phyloP scores from a whole-genome alignment of 306 rosid species.

The Abrus precatorius region DNA sequence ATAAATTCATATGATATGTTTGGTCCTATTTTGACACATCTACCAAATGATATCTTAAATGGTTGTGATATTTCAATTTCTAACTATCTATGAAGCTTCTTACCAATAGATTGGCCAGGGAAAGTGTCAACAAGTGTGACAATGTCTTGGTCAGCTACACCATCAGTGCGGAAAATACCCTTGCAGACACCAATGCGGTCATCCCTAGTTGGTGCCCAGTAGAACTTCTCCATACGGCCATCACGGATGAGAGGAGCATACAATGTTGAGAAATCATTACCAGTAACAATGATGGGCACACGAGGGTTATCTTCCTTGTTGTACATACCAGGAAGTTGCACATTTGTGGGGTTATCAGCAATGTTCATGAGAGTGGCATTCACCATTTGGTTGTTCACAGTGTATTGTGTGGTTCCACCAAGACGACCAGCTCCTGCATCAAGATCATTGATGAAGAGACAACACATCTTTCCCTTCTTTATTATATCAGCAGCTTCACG shows the following conservation, averaged over 20 bases:
- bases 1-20: neutral
- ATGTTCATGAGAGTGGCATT: slow-evolving; percentile 99
- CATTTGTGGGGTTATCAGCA: slow-evolving; percentile 92
- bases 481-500: slow-evolving; percentile 92
- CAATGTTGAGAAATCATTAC: slow-evolving; percentile 92
- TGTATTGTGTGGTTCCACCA: slow-evolving; percentile 98
- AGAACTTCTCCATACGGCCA: slow-evolving; percentile 99
- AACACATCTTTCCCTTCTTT: slow-evolving; percentile 88
- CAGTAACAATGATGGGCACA: slow-evolving; percentile 93
- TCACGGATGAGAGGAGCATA: slow-evolving; percentile 99
- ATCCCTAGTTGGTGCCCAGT: slow-evolving; percentile 95
- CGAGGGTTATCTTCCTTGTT: slow-evolving; percentile 97
- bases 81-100: neutral
- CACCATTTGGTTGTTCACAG: slow-evolving; percentile 98
- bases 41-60: neutral
- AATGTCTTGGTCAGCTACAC: slow-evolving; percentile 51
- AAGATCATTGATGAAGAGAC: slow-evolving; percentile 95
- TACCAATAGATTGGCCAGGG: slow-evolving; percentile 98
- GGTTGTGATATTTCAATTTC: no score
- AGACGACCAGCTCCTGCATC: slow-evolving; percentile 97
- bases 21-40: neutral
- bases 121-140: slow-evolving; percentile 84
- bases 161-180: slow-evolving; percentile 83
- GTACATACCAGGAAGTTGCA: slow-evolving; percentile 99
- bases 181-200: slow-evolving; percentile 90